Base-by-base conservation (phyloP, 495 filamentous ascomycete species). In the Neurospora pannonica region DNA sequence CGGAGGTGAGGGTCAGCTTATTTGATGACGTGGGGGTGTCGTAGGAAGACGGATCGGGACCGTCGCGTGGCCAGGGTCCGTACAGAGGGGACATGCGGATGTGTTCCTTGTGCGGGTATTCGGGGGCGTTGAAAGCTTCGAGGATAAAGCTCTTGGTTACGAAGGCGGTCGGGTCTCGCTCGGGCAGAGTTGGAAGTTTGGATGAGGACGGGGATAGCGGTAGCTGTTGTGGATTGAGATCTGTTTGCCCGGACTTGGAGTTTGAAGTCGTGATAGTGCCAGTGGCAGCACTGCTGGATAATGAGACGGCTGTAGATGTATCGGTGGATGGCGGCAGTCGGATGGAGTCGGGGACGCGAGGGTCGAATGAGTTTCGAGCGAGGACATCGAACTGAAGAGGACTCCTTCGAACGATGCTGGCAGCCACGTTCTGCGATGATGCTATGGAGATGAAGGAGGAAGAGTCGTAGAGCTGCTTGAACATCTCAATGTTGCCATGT, bases 401-500 rank as follows among this genome's bases (percentile, higher is more conserved):
- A 43, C 81, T 82, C 34, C 73, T 75, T 17, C 74, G 69, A 13
- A 82, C 70, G 15, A 84, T 72, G 46, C 39, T 40, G 1, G 39
- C 10, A 17, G 81, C 81, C 4, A 73, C 76, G 3, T 74, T 73
- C 4, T 75, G 73, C 48, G 71, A 80, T 4, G 73, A 71, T n/a
- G 82, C 79, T 62, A 85, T 76, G 5, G 81, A 77, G 54, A 87
- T 77, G 71, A 86, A 84, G 34, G 82, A 82, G 48, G 84, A 84
- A 13, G 79, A 76, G 71, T 86, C 82, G 78, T 88, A 87, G 24
- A 94, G 83, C 76, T 88, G 90, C 80, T 90, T 89, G 83, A 93
- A 98, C 75, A 90, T 89, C 31, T 89, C 87, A 10, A 98, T 88
- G 71, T 94, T 89, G 71, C 93, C 94, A 81, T 92, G 92, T 78